A percentile compares a stretch with the other conserved stretches of the same genome.
These are phyloP conservation scores for Amylostereum chailletii DNA, from an alignment of 1,284 basidiomycete genomes.

Conservation along the genomic window DNA sequence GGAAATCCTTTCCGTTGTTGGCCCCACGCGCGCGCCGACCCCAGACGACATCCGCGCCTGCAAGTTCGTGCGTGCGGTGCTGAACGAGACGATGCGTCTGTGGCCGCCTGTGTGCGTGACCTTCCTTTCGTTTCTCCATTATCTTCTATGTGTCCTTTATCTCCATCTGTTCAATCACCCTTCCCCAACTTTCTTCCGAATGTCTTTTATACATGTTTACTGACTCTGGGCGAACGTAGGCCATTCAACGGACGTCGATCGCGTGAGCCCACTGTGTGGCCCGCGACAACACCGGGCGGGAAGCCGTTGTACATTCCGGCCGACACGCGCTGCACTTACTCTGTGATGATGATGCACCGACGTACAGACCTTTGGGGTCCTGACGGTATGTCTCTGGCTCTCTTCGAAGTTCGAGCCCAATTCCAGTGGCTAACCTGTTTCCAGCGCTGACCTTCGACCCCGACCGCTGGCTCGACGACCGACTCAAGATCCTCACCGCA, in stretches of 20 bases:
- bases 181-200: too few species aligned
- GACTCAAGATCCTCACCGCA: slow-evolving; percentile 15
- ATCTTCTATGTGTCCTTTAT: neutral
- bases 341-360: slow-evolving; percentile 15
- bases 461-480: slow-evolving; percentile 21
- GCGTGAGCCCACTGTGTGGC: slow-evolving; percentile 3
- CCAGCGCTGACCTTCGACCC: slow-evolving; percentile 24
- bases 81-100: slow-evolving; percentile 16
- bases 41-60: slow-evolving; percentile 30
- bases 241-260: slow-evolving; percentile 21
- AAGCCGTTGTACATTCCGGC: slow-evolving; percentile 20
- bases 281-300: slow-evolving; percentile 19
- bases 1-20: slow-evolving; percentile 32
- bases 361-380: slow-evolving; percentile 22
- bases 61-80: slow-evolving; percentile 27
- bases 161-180: too few species aligned
- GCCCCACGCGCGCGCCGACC: slow-evolving; percentile 23
- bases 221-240: slow-evolving; percentile 4
- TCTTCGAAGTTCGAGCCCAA: too few species aligned
- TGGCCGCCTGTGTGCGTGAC: neutral
- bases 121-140: neutral
- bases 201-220: too few species aligned
- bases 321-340: slow-evolving; percentile 12
- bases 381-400: slow-evolving; percentile 12
- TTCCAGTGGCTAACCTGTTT: slow-evolving; percentile 1